Base-by-base conservation (phyloP, 2,329 filamentous ascomycete genomes). In the Whalleya microplaca region DNA sequence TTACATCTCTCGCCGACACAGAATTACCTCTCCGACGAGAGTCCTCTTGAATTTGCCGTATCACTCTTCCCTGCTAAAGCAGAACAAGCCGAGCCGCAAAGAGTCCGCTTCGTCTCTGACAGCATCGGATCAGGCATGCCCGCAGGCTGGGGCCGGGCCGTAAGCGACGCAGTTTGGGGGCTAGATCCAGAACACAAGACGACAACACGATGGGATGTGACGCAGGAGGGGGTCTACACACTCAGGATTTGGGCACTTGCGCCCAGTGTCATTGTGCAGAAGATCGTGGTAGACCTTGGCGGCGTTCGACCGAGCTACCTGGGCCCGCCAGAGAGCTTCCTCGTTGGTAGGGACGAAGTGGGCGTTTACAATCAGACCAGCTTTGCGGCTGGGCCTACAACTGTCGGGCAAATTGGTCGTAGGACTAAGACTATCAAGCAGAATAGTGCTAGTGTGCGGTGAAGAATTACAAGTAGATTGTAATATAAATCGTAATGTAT, bases 311-410 rank as follows among this genome's bases (percentile, higher is more conserved):
- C 75, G 16, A 83, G 79, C 47, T 85, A 84, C 62, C 70, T 86
- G 2, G 83, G 83, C 0, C 83, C 83, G 3, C 82, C 82, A 0
- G 81, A 84, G 75, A 84, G 80, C 49, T 82, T 81, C 58, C 63
- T 78, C 10, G 67, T 78, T 1, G 77, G 78, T 0, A 67, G 75
- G 20, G 77, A 80, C 51, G 50, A 65, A 55, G 48, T 69, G 41
- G 77, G 76, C 7, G 54, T 47, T 16, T 74, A 74, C 53, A 70
- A 73, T 21, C 71, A 72, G 54, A 75, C 71, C 7, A 76, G 71
- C 43, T 79, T 78, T 63, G 65, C 69, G 44, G 66, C 53, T 23
- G 41, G 37, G 19, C 51, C 40, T 6, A 51, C 32, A 16, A 37
- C 32, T 37, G 32, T 37, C 10, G 32, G 32, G 14, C 32, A 12